phyloP scores from a whole-genome alignment of 2,329 filamentous ascomycete genomes.

The Fonsecaea nubica region DNA sequence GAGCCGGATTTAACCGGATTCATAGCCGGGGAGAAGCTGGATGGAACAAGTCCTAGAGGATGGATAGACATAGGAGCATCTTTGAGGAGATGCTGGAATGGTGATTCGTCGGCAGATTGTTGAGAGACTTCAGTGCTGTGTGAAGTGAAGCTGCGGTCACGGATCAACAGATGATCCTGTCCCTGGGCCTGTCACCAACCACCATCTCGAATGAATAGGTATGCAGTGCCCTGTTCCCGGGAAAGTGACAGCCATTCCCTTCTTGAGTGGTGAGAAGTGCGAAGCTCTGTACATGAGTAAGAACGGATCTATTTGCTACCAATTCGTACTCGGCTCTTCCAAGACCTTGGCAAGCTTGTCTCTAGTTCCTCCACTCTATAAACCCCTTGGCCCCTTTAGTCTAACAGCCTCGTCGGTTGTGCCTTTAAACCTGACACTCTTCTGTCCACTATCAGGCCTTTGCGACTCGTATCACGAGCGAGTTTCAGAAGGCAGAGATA shows the following conservation, averaged over 20 bases:
- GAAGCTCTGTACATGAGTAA: too few species aligned
- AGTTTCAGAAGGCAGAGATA: not conserved
- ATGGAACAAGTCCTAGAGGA: not conserved
- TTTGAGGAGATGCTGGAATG: not conserved
- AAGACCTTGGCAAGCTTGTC: not conserved
- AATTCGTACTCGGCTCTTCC: not conserved
- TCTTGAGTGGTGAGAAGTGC: too few species aligned
- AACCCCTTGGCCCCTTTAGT: not conserved
- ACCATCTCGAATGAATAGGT: not conserved
- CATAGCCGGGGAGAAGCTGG: not conserved
- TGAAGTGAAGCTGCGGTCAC: not conserved
- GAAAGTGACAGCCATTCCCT: too few species aligned
- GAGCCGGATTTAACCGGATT: not conserved
- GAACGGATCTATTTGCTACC: not conserved
- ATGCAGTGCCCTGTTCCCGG: not conserved
- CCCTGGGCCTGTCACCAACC: not conserved
- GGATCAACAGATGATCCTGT: not conserved
- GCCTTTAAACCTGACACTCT: conserved; percentile 34
- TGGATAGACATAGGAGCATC: not conserved
- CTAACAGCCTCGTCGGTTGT: not conserved
- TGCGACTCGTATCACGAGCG: not conserved
- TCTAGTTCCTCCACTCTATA: not conserved
- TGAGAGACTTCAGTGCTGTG: too few species aligned
- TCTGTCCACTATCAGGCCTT: conserved; percentile 45
- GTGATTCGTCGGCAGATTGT: not conserved